Evolutionary conservation across 495 filamentous ascomycete species (phyloP).

Genomic region (Xylaria palmicola): DNA sequence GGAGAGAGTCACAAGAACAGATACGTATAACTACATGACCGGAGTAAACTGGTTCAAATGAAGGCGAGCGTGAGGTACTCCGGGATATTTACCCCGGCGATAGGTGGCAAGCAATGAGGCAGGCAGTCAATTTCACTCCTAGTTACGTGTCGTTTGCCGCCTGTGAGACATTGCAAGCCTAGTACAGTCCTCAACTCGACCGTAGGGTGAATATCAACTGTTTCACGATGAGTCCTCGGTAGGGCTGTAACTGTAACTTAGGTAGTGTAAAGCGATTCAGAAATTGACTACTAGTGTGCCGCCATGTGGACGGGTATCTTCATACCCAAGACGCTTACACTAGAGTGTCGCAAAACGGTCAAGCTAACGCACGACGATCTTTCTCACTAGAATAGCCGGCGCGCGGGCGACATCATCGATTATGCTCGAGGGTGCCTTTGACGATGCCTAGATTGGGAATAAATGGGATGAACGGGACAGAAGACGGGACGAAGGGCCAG

Average conservation of each 20-base stretch:
- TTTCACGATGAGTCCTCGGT: too few species aligned
- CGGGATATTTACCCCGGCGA: background rate
- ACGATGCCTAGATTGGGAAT: background rate
- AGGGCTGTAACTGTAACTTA: too few species aligned
- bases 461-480: background rate
- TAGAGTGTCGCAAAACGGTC: constrained; percentile 3
- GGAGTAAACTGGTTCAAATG: too few species aligned
- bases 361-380: constrained; percentile 10
- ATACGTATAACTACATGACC: too few species aligned
- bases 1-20: too few species aligned
- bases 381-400: background rate
- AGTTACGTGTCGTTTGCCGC: too few species aligned
- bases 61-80: too few species aligned
- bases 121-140: too few species aligned
- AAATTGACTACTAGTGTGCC: background rate
- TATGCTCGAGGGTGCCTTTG: background rate
- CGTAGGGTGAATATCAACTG: too few species aligned
- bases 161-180: too few species aligned
- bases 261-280: background rate
- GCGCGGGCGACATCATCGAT: background rate
- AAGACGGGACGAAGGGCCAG: background rate
- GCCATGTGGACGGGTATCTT: background rate
- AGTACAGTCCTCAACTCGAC: too few species aligned
- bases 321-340: background rate
- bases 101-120: background rate